Base-by-base conservation (phyloP, 305 asterid genomes). In the Solanum hybrid region DNA sequence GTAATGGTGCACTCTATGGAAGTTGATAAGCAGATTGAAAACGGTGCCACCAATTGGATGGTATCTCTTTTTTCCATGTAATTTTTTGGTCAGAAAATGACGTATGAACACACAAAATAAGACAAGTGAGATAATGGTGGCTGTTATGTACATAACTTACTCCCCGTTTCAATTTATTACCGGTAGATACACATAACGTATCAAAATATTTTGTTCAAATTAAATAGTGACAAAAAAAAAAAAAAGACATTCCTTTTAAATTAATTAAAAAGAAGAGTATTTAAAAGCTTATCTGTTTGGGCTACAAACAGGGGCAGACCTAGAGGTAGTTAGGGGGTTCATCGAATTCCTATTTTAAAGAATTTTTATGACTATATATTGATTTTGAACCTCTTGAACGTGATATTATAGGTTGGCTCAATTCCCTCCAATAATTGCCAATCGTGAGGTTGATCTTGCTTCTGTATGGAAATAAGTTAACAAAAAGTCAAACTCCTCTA, bases 41-140 rank as follows among this genome's bases (percentile, higher is more conserved):
- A 94, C 89, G 2, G 98, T 96, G 91, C 94, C 96, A 4, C 92
- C 94, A 27, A 90, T 80, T 0, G 98, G 97, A 79, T 94, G 95
- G 80, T 93, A 94, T 75, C 90, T 94, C 81, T 89, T 93, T 92
- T 92, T 77, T 5, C 39, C 84, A 20, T 75, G 8, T n/a, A 27
- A 9, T 24, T 75, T 72, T 75, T 17, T 38, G 72, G 13, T 7
- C 22, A 27, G 41, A 38, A 88, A 4, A 7, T 24, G 70, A 39
- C 27, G 20, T 41, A 73, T 36, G 31, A 72, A 24, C 2, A 9
- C 89, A 87, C 38, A 87, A 65, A 51, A 51, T 51, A 68, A 22
- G 11, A 34, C 0, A 86, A 86, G 68, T 65, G 89, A 68, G 33
- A 87, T 38, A 27, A 87, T 37, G 20, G 32, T 45, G 24, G 37